phyloP scores from a whole-genome alignment of 768 basidiomycete genomes.

The Rhodosporidiobolus odoratus region DNA sequence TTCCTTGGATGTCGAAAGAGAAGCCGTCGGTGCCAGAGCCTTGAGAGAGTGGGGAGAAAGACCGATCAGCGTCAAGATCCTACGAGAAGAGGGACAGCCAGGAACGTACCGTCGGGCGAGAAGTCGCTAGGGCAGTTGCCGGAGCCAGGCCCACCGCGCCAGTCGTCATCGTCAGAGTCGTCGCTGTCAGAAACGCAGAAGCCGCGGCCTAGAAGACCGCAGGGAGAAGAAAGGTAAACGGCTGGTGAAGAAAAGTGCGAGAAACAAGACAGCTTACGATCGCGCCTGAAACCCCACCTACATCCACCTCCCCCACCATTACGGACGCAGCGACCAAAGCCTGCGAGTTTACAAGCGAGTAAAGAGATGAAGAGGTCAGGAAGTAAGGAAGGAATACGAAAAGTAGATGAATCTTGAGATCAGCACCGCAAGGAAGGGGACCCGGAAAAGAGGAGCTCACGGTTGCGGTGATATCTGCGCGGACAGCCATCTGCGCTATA shows the following conservation, averaged over 20 bases:
- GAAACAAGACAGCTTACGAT: neutral
- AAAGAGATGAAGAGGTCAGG: no score
- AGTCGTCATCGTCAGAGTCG: neutral
- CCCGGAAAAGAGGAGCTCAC: no score
- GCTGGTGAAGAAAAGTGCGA: neutral
- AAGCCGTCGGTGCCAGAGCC: neutral
- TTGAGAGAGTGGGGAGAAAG: neutral
- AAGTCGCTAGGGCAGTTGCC: slow-evolving; percentile 2
- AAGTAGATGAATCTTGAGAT: no score
- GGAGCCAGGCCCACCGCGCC: neutral
- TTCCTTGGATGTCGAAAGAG: neutral
- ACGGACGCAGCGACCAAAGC: neutral
- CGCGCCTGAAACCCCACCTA: neutral
- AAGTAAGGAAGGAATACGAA: no score
- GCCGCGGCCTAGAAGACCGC: neutral
- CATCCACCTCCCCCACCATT: neutral
- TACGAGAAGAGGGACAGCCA: no score
- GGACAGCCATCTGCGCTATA: no score
- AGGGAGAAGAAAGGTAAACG: neutral
- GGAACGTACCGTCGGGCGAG: neutral
- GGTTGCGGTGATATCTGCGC: no score
- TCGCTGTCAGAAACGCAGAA: neutral
- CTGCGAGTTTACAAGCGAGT: no score
- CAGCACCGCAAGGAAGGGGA: no score
- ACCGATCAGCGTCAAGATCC: no score